Percentiles rank a stretch among this genome's conserved stretches.
These are phyloP conservation scores for Yamadazyma takamatsuzukensis DNA, from an alignment of 805 yeast species.

Conservation along the genomic window DNA sequence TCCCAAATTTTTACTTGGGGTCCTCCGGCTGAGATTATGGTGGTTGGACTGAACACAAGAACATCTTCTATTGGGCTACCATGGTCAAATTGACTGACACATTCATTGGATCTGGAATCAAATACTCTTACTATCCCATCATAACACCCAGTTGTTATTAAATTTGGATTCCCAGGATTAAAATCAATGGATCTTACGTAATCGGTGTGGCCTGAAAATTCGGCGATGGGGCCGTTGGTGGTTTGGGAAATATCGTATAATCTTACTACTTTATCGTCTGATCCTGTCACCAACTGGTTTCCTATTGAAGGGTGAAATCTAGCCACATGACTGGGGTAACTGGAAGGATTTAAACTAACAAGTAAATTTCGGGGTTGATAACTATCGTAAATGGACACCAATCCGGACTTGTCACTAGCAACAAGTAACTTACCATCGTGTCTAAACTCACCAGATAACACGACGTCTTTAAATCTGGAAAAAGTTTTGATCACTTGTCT, in stretches of 20 bases:
- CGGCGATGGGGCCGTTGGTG: conserved; percentile 60
- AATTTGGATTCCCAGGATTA: conserved; percentile 69
- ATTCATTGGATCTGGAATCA: conserved; percentile 66
- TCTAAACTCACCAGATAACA: conserved; percentile 86
- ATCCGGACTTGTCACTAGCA: conserved; percentile 94
- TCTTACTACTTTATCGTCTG: conserved; percentile 86
- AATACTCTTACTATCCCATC: conserved; percentile 83
- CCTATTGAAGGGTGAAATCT: conserved; percentile 79
- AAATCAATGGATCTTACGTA: conserved; percentile 81
- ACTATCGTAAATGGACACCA: conserved; percentile 88
- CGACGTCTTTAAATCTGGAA: conserved; percentile 85
- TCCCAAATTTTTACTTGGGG: conserved; percentile 90
- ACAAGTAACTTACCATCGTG: conserved; percentile 86
- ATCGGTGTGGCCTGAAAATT: conserved; percentile 75
- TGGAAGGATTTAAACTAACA: conserved; percentile 76
- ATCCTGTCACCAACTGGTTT: conserved; percentile 77
- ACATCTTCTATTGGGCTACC: conserved; percentile 79
- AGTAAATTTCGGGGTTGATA: conserved; percentile 72
- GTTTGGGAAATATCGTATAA: conserved; percentile 84
- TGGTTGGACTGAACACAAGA: conserved; percentile 68
- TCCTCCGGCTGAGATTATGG: conserved; percentile 77
- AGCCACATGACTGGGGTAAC: conserved; percentile 90
- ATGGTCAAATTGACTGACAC: conserved; percentile 67
- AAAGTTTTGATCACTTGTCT: conserved; percentile 87
- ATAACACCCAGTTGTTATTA: conserved; percentile 90